Evolutionary conservation across 2,329 filamentous ascomycete genomes (phyloP).

Genomic region (Epichloe gansuensis): DNA sequence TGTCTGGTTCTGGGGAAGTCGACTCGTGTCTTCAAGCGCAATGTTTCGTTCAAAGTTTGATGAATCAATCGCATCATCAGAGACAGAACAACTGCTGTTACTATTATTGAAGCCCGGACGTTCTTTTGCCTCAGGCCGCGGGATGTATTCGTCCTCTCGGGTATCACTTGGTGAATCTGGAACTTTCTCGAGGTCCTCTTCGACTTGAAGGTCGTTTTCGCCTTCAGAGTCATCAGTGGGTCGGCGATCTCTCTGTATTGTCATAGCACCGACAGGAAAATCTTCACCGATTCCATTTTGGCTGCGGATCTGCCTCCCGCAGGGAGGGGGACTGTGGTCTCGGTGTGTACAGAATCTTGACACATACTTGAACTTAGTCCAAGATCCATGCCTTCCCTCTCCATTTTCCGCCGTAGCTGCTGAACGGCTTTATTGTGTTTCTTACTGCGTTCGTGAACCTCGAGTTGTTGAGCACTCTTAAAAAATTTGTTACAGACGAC

Average conservation of each 20-base stretch:
- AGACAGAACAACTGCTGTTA: background rate
- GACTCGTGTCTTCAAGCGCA: conserved; percentile 12
- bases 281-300: background rate
- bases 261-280: background rate
- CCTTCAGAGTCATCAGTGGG: background rate
- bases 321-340: background rate
- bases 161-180: background rate
- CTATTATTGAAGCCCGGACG: conserved; percentile 18
- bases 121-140: conserved; percentile 29
- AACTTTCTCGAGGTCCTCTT: background rate
- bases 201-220: background rate
- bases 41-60: conserved; percentile 11
- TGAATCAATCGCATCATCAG: conserved; percentile 6
- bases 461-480: conserved; percentile 82
- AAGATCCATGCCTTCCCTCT: conserved; percentile 57
- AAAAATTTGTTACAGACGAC: conserved; percentile 68
- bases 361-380: conserved; percentile 23
- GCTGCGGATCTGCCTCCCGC: background rate
- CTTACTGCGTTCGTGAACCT: conserved; percentile 90
- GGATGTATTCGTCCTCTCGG: conserved; percentile 32
- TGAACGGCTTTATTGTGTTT: conserved; percentile 85
- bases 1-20: conserved; percentile 25
- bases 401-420: conserved; percentile 70
- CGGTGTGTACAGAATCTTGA: background rate
- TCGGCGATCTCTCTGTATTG: background rate